Base-by-base conservation (phyloP, 2,329 filamentous ascomycete species). In the Lachnellula subtilissima region DNA sequence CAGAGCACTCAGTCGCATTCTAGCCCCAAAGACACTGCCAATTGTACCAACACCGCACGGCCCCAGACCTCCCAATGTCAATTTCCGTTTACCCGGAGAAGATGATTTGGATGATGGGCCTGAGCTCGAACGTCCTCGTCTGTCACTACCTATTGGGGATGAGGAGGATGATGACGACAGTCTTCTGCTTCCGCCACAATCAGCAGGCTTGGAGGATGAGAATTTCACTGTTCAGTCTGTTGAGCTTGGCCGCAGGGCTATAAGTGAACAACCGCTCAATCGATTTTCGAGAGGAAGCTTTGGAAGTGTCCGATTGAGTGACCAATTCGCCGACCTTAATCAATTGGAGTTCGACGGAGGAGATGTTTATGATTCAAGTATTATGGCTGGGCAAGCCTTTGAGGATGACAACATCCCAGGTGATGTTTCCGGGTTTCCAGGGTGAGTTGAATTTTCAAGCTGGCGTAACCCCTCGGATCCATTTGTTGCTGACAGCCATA, bases 181-280 rank as follows among this genome's bases (percentile, higher is more conserved):
- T 54, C 73, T 78, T 15, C 73, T 81, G 22, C 64, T 83, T 54
- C 80, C 80, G 8, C 83, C 83, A 35, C 76, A 74, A 51, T 76
- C 80, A 50, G 78, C 79, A 35, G 61, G 64, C 0, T 65, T 86
- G 23, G 82, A 85, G 53, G 80, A 84, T 25, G 80, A 83, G 43
- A 78, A 85, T 61, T 76, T 77, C 58, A 86, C 83, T 0, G 69
- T 78, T 42, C 77, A 79, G 57, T 85, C 83, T 2, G 76, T 87
- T 28, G 84, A 87, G 69, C 65, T 85, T 49, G 78, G 82, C 7
- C 75, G 84, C 28, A 73, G 84, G 49, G 78, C 76, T 15, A 65
- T 72, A 39, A 78, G 71, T 52, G 79, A 83, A 56, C 70, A 74
- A 48, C 74, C 75, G 0, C 66, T 70, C 3, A 72, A 73, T 3